A percentile compares a stretch with the other conserved stretches of the same genome.
phyloP scores from a whole-genome alignment of 2,329 filamentous ascomycete genomes.

The Aspergillus transmontanensis region DNA sequence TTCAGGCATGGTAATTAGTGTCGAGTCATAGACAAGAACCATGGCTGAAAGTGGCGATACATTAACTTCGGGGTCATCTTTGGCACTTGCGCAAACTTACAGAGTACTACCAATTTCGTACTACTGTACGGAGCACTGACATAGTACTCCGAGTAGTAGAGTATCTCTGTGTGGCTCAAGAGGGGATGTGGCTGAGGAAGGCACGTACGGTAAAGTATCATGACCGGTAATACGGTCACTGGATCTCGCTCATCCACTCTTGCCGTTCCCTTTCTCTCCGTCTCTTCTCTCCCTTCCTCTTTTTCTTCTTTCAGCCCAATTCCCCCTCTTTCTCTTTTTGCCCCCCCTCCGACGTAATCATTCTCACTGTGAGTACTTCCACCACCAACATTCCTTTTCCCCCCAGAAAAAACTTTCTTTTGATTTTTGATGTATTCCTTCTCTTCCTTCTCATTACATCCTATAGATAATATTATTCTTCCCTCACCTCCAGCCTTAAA shows the following conservation, averaged over 20 bases:
- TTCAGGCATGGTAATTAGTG: not conserved
- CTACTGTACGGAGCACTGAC: not conserved
- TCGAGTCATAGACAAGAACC: not conserved
- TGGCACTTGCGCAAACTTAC: not conserved
- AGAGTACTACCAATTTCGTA: not conserved
- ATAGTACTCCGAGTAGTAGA: not conserved
- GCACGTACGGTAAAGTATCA: slow-evolving; percentile 1
- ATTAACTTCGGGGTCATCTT: not conserved
- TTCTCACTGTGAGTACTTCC: slow-evolving; percentile 5
- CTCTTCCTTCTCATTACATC: slow-evolving; percentile 6
- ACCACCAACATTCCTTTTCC: slow-evolving; percentile 14
- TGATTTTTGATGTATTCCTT: slow-evolving; percentile 2
- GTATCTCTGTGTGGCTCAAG: not conserved
- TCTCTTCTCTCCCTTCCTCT: slow-evolving; percentile 11
- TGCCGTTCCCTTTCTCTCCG: slow-evolving; percentile 7
- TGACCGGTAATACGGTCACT: slow-evolving; percentile 4
- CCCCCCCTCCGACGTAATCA: slow-evolving; percentile 9
- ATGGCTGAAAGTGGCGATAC: slow-evolving; percentile 1
- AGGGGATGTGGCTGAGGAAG: slow-evolving; percentile 1
- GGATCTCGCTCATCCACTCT: slow-evolving; percentile 7
- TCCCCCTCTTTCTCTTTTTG: slow-evolving; percentile 24
- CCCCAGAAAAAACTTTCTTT: slow-evolving; percentile 11
- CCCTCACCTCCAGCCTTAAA: not conserved
- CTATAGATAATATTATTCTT: not conserved
- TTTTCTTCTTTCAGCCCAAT: slow-evolving; percentile 21